Base-by-base conservation (phyloP, 345 rosid species). In the Durio zibethinus region DNA sequence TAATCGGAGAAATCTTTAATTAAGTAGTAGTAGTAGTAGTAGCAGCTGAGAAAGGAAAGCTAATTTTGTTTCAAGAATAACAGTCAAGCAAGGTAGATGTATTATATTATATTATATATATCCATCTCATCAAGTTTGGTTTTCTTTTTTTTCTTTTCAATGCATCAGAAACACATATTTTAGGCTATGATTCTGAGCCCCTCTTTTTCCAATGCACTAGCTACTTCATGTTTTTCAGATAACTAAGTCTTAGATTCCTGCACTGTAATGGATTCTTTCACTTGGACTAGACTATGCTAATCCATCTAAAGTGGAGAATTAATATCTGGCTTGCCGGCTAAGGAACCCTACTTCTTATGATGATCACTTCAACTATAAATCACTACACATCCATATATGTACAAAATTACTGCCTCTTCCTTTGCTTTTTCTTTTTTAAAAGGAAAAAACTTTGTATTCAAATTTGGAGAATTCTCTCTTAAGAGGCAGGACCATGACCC, bases 281-380 rank as follows among this genome's bases (percentile, higher is more conserved):
- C 21, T 50, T 10, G 10, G 3, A 31, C 27, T 15, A 29, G 23
- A 9, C 74, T 10, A 50, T 20, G 60, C 43, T 52, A 31, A 18
- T 33, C 61, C 61, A 50, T 71, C 61, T 71, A 71, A 18, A 71
- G 75, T 31, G 61, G 61, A 33, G 60, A 50, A 52, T 29, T 70
- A 70, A 48, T 29, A 70, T 71, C 43, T 71, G 21, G 45, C 60
- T 71, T 50, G 61, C 75, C 20, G 61, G 45, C 43, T 52, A 71
- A 70, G 61, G 61, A 50, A 20, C 10, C 25, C n/a, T 4, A 6
- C 1, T 29, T 36, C 36, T 71, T 54, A 10, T 10, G 29, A 7
- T 0, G 18, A 16, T 33, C 68, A 62, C 16, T 31, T 33, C 36
- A 33, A 33, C 36, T 33, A 33, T 4, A 33, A 33, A 33, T 33